Evolutionary conservation across 495 filamentous ascomycete species (phyloP), one percentile per base, ranked within the genome.

Genomic region (Xylaria intraflava): DNA sequence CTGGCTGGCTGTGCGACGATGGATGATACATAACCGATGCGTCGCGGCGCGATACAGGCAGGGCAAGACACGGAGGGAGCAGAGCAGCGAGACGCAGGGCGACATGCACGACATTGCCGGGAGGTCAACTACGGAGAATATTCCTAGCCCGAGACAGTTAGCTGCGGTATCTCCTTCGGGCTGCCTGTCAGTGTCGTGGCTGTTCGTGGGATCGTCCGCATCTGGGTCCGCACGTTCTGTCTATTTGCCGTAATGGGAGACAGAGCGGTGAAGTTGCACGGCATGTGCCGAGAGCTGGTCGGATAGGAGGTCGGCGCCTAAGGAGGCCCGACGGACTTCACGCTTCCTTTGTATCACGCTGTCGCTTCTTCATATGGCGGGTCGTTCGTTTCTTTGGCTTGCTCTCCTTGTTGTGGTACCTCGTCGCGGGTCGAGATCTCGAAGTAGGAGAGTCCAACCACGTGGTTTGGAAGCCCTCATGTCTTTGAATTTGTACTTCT

Each of bases 241-340:
- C n/a, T 29, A 7, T 12, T 12, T 52, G 35, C 29, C 27, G 19
- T 24, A 23, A 29, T 24, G 22, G 31, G 23, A 41, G 35, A 29
- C 26, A 22, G 6, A n/a, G n/a, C 22, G 9, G 26, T 41, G 29
- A 51, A 1, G 49, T 38, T 31, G 24, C 14, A 30, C 39, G 2
- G 30, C 49, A 45, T 52, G 29, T 30, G 9, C n/a, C 44, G 40
- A 33, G 20, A 46, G 24, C 31, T 29, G 19, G 30, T 38, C 23
- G 50, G 50, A 53, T 53, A 30, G 38, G n/a, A 53, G 31, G 50
- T 27, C 23, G 44, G 31, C 46, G 50, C 50, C 41, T 22, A 46
- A 53, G 1, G 39, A 53, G 1, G 31, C 46, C 29, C 38, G 20
- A 39, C 50, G 12, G 8, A 27, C 30, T 16, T 11, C 19, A 46